Evolutionary conservation across 331 rosid genomes (phyloP), one percentile per base, ranked within the genome.

Genomic region (Quercus lobata): DNA sequence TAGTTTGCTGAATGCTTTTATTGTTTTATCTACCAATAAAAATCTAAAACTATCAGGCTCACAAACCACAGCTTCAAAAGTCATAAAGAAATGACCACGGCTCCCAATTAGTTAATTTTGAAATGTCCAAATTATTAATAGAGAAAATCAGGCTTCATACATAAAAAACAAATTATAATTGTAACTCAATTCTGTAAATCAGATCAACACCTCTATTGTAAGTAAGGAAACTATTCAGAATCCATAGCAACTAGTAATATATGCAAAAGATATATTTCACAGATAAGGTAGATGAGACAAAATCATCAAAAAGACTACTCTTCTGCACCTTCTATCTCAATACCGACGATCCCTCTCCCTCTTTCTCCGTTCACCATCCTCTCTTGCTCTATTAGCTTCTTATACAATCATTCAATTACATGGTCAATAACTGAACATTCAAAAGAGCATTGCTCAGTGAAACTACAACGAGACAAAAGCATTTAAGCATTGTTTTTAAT

Each of bases 341-440:
- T 69, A 55, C 29, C 97, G 84, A 22, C 90, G 85, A 81, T 91
- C 98, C 79, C 96, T 88, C 65, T 92, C 98, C 46, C 76, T 78
- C 55, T 96, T 86, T 78, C 98, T 79, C 84, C 83, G 86, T 79
- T 94, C 98, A 8, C 97, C 98, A 78, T 94, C 97, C 81, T 94
- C 97, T 84, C 98, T 90, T 57, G 98, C 98, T 84, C 96, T 85
- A 83, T 81, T 91, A 84, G 94, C 94, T 87, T 94, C 97, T 93
- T 93, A 93, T 74, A 80, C 73, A 73, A 63, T 11, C 53, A 72
- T 37, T 71, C 83, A 62, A 62, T 54, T 7, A 57, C 78, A 86
- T 30, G 18, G 34, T 7, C 53, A 80, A 61, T 29, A 49, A 74
- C 71, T 17, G 21, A 25, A 76, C 29, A 69, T 35, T 74, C 37